phyloP scores from a whole-genome alignment of 2,329 filamentous ascomycete species.

The Fusarium subtropicale region DNA sequence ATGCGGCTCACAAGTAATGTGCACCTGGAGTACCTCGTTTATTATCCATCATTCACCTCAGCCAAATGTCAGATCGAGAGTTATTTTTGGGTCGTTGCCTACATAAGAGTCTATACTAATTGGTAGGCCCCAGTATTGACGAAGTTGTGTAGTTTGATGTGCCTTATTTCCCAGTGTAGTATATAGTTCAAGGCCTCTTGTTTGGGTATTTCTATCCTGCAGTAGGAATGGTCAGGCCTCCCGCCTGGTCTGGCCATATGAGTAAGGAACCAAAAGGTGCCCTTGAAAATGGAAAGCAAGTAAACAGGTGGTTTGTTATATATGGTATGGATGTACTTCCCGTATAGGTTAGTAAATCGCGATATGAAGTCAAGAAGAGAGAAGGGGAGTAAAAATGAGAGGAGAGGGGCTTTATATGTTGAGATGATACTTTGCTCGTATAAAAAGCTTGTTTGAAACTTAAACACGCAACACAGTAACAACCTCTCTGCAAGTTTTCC shows the following conservation, averaged over 20 bases:
- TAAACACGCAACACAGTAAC: not conserved
- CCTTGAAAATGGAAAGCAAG: too few relatives aligned
- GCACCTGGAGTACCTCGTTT: not conserved
- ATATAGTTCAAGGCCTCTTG: not conserved
- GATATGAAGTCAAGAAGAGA: not conserved
- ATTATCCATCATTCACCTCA: constrained; percentile 6
- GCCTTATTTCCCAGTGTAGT: constrained; percentile 1
- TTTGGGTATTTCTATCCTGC: not conserved
- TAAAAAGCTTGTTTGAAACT: not conserved
- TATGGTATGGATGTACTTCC: too few relatives aligned
- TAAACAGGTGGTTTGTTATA: too few relatives aligned
- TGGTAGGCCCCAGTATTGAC: too few relatives aligned
- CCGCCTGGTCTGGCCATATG: not conserved
- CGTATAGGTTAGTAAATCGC: too few relatives aligned
- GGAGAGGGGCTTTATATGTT: not conserved
- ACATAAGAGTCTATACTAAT: not conserved
- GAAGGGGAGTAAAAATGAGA: not conserved
- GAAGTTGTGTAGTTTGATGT: not conserved
- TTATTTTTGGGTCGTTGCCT: not conserved
- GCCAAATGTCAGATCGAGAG: not conserved
- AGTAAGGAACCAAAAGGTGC: not conserved
- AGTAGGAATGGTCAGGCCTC: not conserved
- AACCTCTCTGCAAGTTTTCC: too few relatives aligned
- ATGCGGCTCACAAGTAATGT: constrained; percentile 7
- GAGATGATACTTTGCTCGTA: not conserved